A percentile compares a stretch with the other conserved stretches of the same genome.
Evolutionary conservation across 352 stramenopile species (phyloP).

Genomic region (Peronospora destructor): DNA sequence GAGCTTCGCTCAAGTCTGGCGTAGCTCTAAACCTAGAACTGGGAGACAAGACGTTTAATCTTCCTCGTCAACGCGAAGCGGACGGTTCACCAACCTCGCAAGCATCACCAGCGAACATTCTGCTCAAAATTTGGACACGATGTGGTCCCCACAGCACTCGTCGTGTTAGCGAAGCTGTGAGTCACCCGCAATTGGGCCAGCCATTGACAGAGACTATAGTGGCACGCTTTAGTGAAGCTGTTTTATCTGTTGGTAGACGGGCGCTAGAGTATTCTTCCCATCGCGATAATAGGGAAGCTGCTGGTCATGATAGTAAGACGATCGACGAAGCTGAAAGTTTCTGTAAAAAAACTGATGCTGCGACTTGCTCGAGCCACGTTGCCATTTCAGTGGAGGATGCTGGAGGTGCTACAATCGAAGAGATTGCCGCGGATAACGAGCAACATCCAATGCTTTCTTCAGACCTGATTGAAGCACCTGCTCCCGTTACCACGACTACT

Average conservation of each 20-base stretch:
- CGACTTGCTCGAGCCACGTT: constrained; percentile 17
- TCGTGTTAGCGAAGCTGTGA: constrained; percentile 51
- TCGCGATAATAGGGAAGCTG: constrained; percentile 20
- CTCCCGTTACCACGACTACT: constrained; percentile 18
- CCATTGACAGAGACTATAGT: constrained; percentile 57
- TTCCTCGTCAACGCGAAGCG: constrained; percentile 23
- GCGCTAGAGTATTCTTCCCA: constrained; percentile 44
- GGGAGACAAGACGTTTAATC: constrained; percentile 34
- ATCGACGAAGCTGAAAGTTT: constrained; percentile 3
- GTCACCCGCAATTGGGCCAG: constrained; percentile 41
- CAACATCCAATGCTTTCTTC: constrained; percentile 24
- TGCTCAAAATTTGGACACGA: constrained; percentile 8
- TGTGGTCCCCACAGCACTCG: constrained; percentile 17
- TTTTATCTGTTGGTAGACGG: constrained; percentile 53
- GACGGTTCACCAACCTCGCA: constrained; percentile 16
- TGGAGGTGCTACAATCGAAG: constrained; percentile 6
- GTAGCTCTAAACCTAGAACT: constrained; percentile 64
- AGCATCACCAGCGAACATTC: constrained; percentile 4
- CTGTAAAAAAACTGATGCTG: constrained; percentile 4
- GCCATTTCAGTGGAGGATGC: constrained; percentile 21
- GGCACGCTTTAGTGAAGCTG: constrained; percentile 54
- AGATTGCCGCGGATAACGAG: constrained; percentile 10
- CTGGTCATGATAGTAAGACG: constrained; percentile 2
- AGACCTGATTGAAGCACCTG: constrained; percentile 10
- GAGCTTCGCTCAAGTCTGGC: constrained; percentile 75